phyloP scores from a whole-genome alignment of 495 filamentous ascomycete species.

The Pyrenula massariospora region DNA sequence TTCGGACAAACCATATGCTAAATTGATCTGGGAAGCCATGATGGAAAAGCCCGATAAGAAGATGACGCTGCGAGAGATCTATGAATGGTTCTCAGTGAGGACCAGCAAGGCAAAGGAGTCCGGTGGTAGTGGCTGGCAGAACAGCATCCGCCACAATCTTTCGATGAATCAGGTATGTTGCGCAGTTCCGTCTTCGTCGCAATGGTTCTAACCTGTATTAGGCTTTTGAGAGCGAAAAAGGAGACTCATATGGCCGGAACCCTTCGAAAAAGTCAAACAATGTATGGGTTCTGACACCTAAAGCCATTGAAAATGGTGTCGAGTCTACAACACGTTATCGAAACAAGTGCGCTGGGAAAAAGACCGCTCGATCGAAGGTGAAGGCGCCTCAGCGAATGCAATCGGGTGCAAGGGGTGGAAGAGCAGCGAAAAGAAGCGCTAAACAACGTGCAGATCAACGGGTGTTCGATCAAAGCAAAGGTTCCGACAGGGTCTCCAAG shows the following conservation, averaged over 20 bases:
- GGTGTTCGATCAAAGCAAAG: background rate
- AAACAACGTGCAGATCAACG: conserved; percentile 5
- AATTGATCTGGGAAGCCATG: conserved; percentile 69
- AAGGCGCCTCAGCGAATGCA: conserved; percentile 38
- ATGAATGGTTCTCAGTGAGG: conserved; percentile 77
- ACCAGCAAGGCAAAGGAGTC: conserved; percentile 59
- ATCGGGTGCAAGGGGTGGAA: conserved; percentile 45
- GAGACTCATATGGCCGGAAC: conserved; percentile 12
- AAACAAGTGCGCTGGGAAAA: conserved; percentile 38
- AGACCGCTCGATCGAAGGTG: conserved; percentile 23
- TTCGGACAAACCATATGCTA: conserved; percentile 61
- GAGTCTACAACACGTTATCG: conserved; percentile 69
- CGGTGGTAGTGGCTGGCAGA: conserved; percentile 78
- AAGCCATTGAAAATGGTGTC: conserved; percentile 48
- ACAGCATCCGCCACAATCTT: conserved; percentile 92
- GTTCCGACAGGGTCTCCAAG: background rate
- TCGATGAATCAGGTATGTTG: conserved; percentile 87
- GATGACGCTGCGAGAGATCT: conserved; percentile 78
- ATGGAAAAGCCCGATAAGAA: conserved; percentile 47
- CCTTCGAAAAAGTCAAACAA: conserved; percentile 39
- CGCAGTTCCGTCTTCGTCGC: background rate
- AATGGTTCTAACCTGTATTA: background rate
- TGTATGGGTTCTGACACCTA: conserved; percentile 55
- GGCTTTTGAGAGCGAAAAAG: background rate
- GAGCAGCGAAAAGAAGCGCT: conserved; percentile 28